Conservation (phyloP, 2,329 filamentous ascomycete species). For the Sarocladium kiliense region DNA sequence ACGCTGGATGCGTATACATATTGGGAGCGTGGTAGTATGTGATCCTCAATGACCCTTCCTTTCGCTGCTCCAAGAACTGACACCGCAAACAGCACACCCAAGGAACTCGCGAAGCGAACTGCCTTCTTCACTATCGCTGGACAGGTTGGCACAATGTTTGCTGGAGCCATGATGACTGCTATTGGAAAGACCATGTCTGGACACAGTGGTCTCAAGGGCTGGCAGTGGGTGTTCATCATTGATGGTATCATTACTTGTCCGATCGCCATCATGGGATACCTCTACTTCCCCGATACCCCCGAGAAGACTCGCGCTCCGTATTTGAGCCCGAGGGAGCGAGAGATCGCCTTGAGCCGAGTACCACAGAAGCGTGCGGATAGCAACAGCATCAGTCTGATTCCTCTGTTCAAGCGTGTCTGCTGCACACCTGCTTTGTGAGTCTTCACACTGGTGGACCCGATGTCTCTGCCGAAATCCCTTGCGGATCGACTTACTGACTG, state of each 20-base stretch:
- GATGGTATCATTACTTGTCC: constrained; percentile 49
- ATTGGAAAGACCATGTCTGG: constrained; percentile 34
- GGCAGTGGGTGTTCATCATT: constrained; percentile 42
- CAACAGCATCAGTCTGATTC: constrained; percentile 16
- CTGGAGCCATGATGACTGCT: constrained; percentile 47
- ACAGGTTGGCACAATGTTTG: constrained; percentile 51
- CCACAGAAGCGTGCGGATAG: constrained; percentile 20
- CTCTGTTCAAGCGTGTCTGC: constrained; percentile 18
- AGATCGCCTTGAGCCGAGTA: constrained; percentile 33
- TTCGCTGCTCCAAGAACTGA: too few species aligned
- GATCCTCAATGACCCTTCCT: too few species aligned
- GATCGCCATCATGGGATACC: constrained; percentile 44
- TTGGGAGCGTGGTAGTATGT: constrained; percentile 46
- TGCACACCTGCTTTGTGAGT: constrained; percentile 17
- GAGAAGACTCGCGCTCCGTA: constrained; percentile 30
- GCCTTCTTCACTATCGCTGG: constrained; percentile 54
- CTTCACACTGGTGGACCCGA: too few species aligned
- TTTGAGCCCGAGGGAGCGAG: constrained; percentile 27
- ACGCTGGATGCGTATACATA: constrained; percentile 26
- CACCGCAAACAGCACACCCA: constrained; percentile 18
- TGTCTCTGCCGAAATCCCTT: too few species aligned
- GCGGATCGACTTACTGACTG: neutral
- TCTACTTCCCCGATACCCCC: constrained; percentile 45
- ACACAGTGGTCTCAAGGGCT: constrained; percentile 38
- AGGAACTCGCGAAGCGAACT: constrained; percentile 51